Evolutionary conservation across 805 yeast species (phyloP).

Genomic region (Monosporozyma servazzii): DNA sequence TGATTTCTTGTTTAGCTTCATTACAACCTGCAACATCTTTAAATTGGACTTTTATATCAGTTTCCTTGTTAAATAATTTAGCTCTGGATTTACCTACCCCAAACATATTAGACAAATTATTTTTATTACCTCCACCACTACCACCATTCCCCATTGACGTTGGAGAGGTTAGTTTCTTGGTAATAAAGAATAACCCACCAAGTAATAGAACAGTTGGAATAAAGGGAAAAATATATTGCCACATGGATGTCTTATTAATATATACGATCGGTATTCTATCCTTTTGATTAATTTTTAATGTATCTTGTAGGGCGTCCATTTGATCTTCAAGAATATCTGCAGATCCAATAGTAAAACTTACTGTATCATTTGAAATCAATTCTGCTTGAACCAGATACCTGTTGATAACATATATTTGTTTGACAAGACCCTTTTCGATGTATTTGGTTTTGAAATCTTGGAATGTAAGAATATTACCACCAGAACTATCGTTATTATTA

Average conservation of each 20-base stretch:
- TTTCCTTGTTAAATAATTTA: constrained; percentile 71
- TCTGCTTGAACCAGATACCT: constrained; percentile 64
- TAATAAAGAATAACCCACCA: constrained; percentile 54
- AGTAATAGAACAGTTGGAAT: constrained; percentile 73
- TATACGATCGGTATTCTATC: constrained; percentile 74
- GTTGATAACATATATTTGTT: constrained; percentile 64
- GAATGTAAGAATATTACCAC: constrained; percentile 39
- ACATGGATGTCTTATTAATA: constrained; percentile 55
- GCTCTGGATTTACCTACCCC: constrained; percentile 74
- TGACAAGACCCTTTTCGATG: constrained; percentile 69
- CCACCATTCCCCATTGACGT: constrained; percentile 38
- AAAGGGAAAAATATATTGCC: constrained; percentile 57
- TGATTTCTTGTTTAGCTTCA: constrained; percentile 88
- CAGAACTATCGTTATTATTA: constrained; percentile 6
- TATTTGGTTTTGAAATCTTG: constrained; percentile 81
- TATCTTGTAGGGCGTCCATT: constrained; percentile 62
- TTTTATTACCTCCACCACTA: constrained; percentile 35
- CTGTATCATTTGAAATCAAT: constrained; percentile 41
- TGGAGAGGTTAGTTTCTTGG: constrained; percentile 30
- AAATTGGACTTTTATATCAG: constrained; percentile 72
- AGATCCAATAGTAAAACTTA: constrained; percentile 79
- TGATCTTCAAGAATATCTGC: constrained; percentile 79
- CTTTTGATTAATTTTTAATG: constrained; percentile 52
- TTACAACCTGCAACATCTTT: constrained; percentile 92
- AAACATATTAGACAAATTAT: constrained; percentile 42